Evolutionary conservation across 2,329 filamentous ascomycete genomes (phyloP).

Genomic region (Fusarium sp.): DNA sequence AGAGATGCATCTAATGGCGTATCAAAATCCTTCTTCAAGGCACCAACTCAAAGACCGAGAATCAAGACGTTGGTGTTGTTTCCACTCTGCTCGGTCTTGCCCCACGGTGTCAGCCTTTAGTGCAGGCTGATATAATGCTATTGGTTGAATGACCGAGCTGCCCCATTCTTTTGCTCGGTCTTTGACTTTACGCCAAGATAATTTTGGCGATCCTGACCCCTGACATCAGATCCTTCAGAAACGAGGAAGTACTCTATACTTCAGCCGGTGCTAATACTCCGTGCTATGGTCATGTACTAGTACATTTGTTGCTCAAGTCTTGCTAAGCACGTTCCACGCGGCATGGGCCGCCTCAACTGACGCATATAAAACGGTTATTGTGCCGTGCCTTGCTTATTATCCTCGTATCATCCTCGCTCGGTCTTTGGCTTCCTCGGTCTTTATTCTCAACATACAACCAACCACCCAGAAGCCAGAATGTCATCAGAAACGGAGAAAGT

Average conservation of each 20-base stretch:
- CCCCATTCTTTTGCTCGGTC: constrained; percentile 7
- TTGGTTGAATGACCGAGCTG: neutral
- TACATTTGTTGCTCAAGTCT: neutral
- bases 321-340: neutral
- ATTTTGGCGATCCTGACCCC: neutral
- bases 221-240: neutral
- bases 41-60: neutral
- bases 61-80: neutral
- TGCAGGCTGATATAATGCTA: neutral
- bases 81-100: neutral
- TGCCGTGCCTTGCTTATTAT: neutral
- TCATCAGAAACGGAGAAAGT: neutral
- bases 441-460: neutral
- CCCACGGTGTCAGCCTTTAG: neutral
- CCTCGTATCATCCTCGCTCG: constrained; percentile 8
- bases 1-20: neutral
- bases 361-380: neutral
- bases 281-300: fast-evolving
- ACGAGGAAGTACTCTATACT: neutral
- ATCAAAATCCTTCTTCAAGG: neutral
- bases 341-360: neutral
- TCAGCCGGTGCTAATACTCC: fast-evolving
- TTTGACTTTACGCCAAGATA: constrained; percentile 1
- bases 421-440: constrained; percentile 18
- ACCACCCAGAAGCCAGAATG: constrained; percentile 2